These are phyloP conservation scores for Barbarea vulgaris DNA, from an alignment of 345 rosid species.

Conservation along the genomic window DNA sequence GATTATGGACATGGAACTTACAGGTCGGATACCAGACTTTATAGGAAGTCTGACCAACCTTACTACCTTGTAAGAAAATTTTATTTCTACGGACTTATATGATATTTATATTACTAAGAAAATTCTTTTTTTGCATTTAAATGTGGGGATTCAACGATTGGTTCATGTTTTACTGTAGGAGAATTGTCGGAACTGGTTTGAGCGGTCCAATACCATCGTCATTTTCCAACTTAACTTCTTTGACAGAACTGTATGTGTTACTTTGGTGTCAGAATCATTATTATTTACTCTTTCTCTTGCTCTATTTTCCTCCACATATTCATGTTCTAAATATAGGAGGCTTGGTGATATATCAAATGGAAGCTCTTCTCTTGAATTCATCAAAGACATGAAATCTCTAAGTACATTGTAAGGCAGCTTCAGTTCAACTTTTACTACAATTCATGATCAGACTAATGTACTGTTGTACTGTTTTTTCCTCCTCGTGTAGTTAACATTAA, in stretches of 20 bases:
- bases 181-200: slow-evolving; percentile 54
- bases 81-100: not conserved
- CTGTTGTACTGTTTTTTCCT: not conserved
- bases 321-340: slow-evolving; percentile 43
- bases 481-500: not conserved
- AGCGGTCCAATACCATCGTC: slow-evolving; percentile 60
- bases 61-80: slow-evolving; percentile 45
- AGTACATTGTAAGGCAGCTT: slow-evolving; percentile 47
- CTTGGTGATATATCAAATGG: slow-evolving; percentile 58
- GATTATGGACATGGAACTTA: slow-evolving; percentile 50
- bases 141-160: not conserved
- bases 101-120: not conserved
- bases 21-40: slow-evolving; percentile 60
- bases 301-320: not conserved
- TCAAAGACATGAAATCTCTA: slow-evolving; percentile 53
- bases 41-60: slow-evolving; percentile 59
- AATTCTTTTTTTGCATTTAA: not conserved
- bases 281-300: not conserved
- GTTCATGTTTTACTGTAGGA: slow-evolving; percentile 37
- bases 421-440: not conserved
- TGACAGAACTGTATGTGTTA: slow-evolving; percentile 57
- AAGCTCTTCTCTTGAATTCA: slow-evolving; percentile 52
- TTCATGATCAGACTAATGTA: not conserved
- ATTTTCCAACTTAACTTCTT: slow-evolving; percentile 49
- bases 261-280: not conserved